phyloP scores from a whole-genome alignment of 2,329 filamentous ascomycete species.

The Emmonsiellopsis sp. region DNA sequence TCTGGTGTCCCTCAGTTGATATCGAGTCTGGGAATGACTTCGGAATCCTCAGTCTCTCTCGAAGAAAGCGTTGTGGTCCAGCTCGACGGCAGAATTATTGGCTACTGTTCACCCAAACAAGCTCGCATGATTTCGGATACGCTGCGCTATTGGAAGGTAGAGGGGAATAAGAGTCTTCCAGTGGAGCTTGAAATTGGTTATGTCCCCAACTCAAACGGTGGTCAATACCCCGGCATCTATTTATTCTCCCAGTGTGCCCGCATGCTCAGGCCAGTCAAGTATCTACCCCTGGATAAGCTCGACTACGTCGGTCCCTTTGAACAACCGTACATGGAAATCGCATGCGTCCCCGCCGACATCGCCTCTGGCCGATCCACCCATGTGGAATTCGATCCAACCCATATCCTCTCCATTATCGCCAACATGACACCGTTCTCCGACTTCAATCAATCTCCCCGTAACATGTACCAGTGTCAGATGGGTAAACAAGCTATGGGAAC shows the following conservation, averaged over 20 bases:
- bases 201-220: constrained; percentile 75
- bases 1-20: constrained; percentile 66
- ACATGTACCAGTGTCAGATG: constrained; percentile 99
- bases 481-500: constrained; percentile 99
- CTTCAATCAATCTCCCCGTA: constrained; percentile 96
- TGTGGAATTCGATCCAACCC: constrained; percentile 87
- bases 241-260: constrained; percentile 77
- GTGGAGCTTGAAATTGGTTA: constrained; percentile 83
- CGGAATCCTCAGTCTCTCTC: constrained; percentile 65
- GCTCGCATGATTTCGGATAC: constrained; percentile 76
- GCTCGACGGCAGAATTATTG: constrained; percentile 80
- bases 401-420: constrained; percentile 93
- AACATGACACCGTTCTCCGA: constrained; percentile 99
- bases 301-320: constrained; percentile 91
- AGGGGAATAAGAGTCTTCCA: constrained; percentile 72
- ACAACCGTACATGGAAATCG: constrained; percentile 97
- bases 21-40: constrained; percentile 68
- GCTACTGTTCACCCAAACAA: constrained; percentile 80
- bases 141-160: constrained; percentile 89
- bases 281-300: constrained; percentile 73
- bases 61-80: constrained; percentile 82
- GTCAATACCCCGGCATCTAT: constrained; percentile 94
- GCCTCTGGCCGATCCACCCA: constrained; percentile 84
- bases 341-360: constrained; percentile 79
- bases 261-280: constrained; percentile 88